phyloP scores from a whole-genome alignment of 345 rosid species.

The Hypericum androsaemum region DNA sequence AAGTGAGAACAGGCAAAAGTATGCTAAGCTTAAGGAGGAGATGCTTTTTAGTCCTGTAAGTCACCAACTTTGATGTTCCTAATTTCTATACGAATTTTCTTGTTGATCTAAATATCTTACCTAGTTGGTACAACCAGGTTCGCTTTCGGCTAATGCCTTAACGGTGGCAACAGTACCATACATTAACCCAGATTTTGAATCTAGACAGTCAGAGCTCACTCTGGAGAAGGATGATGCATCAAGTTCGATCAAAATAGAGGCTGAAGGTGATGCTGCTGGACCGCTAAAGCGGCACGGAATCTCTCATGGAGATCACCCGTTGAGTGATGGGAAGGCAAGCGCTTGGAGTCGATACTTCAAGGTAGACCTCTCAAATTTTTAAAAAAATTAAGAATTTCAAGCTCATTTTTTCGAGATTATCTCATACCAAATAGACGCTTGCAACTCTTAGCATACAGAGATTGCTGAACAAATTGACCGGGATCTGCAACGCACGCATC shows the following conservation, averaged over 20 bases:
- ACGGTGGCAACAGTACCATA: conserved; percentile 1
- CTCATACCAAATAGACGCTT: too few relatives aligned
- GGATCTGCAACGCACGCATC: conserved; percentile 64
- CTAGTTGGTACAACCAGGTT: conserved; percentile 1
- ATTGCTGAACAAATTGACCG: conserved; percentile 53
- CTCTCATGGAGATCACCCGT: conserved; percentile 66
- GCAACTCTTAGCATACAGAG: too few relatives aligned
- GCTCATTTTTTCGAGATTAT: neutral
- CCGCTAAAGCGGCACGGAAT: conserved; percentile 45
- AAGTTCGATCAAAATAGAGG: conserved; percentile 19
- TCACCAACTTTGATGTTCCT: conserved; percentile 11
- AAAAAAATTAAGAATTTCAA: conserved; percentile 2
- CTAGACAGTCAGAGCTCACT: conserved; percentile 40
- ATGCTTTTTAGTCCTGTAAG: conserved; percentile 67
- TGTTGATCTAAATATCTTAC: conserved; percentile 1
- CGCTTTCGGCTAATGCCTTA: conserved; percentile 8
- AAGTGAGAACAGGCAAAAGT: conserved; percentile 40
- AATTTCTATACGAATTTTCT: too few relatives aligned
- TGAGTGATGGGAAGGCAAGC: conserved; percentile 51
- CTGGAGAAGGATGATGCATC: conserved; percentile 16
- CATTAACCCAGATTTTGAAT: conserved; percentile 30
- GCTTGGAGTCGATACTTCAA: conserved; percentile 57
- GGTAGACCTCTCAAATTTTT: conserved; percentile 25
- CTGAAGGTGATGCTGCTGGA: conserved; percentile 33
- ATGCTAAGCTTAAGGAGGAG: conserved; percentile 51